phyloP scores from a whole-genome alignment of 164 flowering plant genomes.

The Nelumbo lutea region DNA sequence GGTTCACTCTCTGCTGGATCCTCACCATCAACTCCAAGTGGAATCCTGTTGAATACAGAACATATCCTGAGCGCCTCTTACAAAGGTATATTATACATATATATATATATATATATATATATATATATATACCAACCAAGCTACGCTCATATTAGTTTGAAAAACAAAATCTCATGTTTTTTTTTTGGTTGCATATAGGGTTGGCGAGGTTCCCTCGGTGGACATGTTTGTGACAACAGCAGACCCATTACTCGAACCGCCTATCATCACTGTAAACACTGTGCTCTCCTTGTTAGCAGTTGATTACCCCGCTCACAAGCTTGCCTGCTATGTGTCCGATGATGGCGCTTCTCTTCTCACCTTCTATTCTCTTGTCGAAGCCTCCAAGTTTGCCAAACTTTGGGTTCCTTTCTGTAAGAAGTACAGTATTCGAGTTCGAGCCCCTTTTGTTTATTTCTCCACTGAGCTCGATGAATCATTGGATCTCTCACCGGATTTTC shows the following conservation, averaged over 20 bases:
- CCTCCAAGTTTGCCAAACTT: slow-evolving; percentile 41
- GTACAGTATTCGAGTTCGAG: slow-evolving; percentile 39
- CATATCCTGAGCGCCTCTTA: slow-evolving; percentile 41
- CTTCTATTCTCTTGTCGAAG: slow-evolving; percentile 46
- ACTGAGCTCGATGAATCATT: neutral
- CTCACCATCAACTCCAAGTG: slow-evolving; percentile 33
- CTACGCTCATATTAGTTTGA: too few relatives aligned
- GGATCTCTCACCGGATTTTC: slow-evolving; percentile 25
- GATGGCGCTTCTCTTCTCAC: slow-evolving; percentile 58
- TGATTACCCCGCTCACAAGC: slow-evolving; percentile 57
- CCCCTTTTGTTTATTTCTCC: slow-evolving; percentile 52
- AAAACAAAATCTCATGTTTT: neutral
- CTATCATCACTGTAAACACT: slow-evolving; percentile 55
- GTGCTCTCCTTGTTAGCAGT: slow-evolving; percentile 57
- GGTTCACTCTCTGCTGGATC: slow-evolving; percentile 47
- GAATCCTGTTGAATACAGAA: slow-evolving; percentile 29
- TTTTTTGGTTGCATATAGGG: slow-evolving; percentile 2
- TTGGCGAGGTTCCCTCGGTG: slow-evolving; percentile 43
- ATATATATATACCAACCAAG: too few relatives aligned
- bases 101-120: neutral
- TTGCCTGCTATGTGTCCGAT: slow-evolving; percentile 67
- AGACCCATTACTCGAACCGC: slow-evolving; percentile 54
- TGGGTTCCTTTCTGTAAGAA: slow-evolving; percentile 77
- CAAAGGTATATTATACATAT: slow-evolving; percentile 23
- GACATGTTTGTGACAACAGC: slow-evolving; percentile 77